Conservation (phyloP, 2,329 filamentous ascomycete species). For the Alternaria burnsii region DNA sequence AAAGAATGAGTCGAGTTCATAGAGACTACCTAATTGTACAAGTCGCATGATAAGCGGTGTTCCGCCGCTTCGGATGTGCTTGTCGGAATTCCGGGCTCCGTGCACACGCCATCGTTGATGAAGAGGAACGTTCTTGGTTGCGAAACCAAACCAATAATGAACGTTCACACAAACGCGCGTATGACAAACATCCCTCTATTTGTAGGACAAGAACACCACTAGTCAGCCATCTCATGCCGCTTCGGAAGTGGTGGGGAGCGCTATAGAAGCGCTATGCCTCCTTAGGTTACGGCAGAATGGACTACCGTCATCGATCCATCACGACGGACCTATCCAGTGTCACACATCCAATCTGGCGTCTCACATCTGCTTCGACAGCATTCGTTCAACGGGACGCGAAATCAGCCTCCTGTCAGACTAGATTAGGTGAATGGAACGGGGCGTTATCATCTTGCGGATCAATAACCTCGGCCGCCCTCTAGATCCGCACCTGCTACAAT, state of each 20-base stretch:
- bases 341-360: slow-evolving; percentile 1
- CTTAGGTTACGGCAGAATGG: slow-evolving; percentile 1
- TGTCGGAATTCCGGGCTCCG: not conserved
- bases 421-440: slow-evolving; percentile 1
- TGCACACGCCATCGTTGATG: not conserved
- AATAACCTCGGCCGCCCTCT: not conserved
- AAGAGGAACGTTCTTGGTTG: not conserved
- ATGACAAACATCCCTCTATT: not conserved
- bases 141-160: not conserved
- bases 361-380: not conserved
- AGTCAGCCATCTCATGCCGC: not conserved
- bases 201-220: not conserved
- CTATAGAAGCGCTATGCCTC: slow-evolving; percentile 9
- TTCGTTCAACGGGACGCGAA: slow-evolving; percentile 2
- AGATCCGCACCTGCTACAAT: not conserved
- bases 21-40: not conserved
- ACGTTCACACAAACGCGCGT: not conserved
- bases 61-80: not conserved
- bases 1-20: not conserved
- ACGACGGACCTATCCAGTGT: slow-evolving; percentile 6
- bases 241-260: slow-evolving; percentile 4
- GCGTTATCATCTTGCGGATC: slow-evolving; percentile 1
- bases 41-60: not conserved
- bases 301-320: slow-evolving; percentile 18
- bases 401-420: slow-evolving; percentile 1